phyloP scores from a whole-genome alignment of 2,329 filamentous ascomycete species.

The Colletotrichum plurivorum region DNA sequence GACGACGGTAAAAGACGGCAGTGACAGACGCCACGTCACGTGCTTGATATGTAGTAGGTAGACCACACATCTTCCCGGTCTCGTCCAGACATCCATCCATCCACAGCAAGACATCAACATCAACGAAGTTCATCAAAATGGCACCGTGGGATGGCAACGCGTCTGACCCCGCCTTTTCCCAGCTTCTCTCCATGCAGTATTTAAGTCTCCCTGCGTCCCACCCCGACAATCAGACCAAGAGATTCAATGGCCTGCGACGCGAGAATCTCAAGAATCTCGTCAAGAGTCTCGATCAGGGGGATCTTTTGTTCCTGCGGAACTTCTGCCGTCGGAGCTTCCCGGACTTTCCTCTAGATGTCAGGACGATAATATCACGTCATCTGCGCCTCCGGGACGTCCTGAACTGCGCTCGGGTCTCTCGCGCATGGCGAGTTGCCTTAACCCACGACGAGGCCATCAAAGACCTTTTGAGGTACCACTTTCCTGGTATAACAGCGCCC shows the following conservation, averaged over 20 bases:
- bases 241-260: not conserved
- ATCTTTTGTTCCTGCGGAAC: slow-evolving; percentile 24
- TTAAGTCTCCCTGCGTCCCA: not conserved
- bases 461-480: not conserved
- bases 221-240: too few species aligned
- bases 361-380: not conserved
- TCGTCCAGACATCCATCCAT: too few species aligned
- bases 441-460: not conserved
- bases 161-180: too few species aligned
- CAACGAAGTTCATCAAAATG: too few species aligned
- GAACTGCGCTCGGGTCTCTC: slow-evolving; percentile 27
- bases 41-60: too few species aligned
- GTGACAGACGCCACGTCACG: too few species aligned
- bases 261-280: slow-evolving; percentile 30
- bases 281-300: slow-evolving; percentile 24
- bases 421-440: slow-evolving; percentile 23
- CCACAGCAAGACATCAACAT: too few species aligned
- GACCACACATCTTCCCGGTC: too few species aligned
- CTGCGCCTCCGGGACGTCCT: slow-evolving; percentile 16
- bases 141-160: too few species aligned
- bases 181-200: too few species aligned
- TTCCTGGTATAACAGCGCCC: not conserved
- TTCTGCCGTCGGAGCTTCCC: slow-evolving; percentile 19
- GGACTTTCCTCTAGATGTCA: slow-evolving; percentile 9
- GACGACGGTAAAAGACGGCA: too few species aligned